A percentile compares a stretch with the other conserved stretches of the same genome.
phyloP scores from a whole-genome alignment of 768 basidiomycete genomes.

The Russula sp. region DNA sequence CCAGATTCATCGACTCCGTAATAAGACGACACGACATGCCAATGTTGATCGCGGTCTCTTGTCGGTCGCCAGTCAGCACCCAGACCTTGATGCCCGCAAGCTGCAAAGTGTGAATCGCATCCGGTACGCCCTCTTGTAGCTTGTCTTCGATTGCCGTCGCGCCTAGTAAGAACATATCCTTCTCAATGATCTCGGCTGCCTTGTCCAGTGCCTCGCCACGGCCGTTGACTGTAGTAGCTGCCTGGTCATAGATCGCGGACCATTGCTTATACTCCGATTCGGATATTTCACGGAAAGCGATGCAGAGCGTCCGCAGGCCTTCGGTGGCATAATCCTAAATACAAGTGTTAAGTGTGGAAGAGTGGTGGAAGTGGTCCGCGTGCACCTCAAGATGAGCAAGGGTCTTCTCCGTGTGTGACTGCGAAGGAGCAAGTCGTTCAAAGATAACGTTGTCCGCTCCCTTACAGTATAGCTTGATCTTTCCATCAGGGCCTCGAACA shows the following conservation, averaged over 20 bases:
- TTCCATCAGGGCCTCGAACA: constrained; percentile 81
- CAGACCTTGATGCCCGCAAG: constrained; percentile 99
- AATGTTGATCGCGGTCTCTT: constrained; percentile 99
- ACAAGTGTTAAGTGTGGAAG: constrained; percentile 15
- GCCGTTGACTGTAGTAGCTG: constrained; percentile 92
- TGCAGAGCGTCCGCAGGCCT: constrained; percentile 92
- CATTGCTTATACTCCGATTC: constrained; percentile 89
- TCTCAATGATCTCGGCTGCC: constrained; percentile 94
- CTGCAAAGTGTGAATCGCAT: constrained; percentile 95
- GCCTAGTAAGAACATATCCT: constrained; percentile 87
- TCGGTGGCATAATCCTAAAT: constrained; percentile 92
- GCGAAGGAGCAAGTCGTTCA: constrained; percentile 84
- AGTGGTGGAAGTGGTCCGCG: constrained; percentile 3
- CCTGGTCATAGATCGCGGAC: constrained; percentile 84
- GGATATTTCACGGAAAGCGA: constrained; percentile 90
- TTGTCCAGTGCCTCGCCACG: constrained; percentile 92
- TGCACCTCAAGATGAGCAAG: constrained; percentile 84
- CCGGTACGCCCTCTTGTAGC: constrained; percentile 96
- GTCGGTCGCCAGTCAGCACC: constrained; percentile 97
- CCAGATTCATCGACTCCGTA: constrained; percentile 97
- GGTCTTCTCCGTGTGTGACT: constrained; percentile 83
- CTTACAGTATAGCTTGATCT: constrained; percentile 93
- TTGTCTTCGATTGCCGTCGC: constrained; percentile 99
- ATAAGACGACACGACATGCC: constrained; percentile 97
- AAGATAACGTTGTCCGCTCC: constrained; percentile 98